Base-by-base conservation (phyloP, 129 eudicot genomes). In the Escallonia herrerae region DNA sequence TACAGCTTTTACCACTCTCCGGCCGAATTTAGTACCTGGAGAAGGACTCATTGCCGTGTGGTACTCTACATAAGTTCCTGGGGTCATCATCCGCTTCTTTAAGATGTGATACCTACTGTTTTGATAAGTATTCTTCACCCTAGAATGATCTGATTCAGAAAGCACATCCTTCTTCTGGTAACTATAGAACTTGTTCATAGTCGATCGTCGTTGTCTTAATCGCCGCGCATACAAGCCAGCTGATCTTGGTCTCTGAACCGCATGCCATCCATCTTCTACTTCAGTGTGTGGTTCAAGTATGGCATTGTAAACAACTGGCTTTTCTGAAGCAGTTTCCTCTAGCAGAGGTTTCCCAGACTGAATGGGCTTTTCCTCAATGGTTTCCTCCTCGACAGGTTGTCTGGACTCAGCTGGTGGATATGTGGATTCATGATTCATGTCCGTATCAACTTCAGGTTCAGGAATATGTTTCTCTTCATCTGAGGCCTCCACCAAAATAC, bases 221-320 rank as follows among this genome's bases (percentile, higher is more conserved):
- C 96, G 86, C 54, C 95, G 76, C 15, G 84, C 90, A 74, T 80
- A 74, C 49, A 63, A 82, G 40, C 99, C 84, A 57, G 87, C 78
- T 63, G 99, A 94, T 75, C 93, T 80, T 57, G 97, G 93, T 58
- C 74, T 79, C 56, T 89, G 99, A 69, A 94, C 97, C 5, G 97
- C 78, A 78, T 89, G 95, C 99, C 99, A 94, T 58, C 97, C 99
- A 56, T 94, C 93, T 72, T 94, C 99, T 72, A 83, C 99, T 80
- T 76, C 95, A 76, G 72, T 75, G 40, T 71, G 79, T 55, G 77
- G 45, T 68, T 87, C 96, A 40, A 62, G 68, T 68, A 77, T 67
- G 58, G 83, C 86, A 83, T 64, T 68, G 74, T 84, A 64, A 69
- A 68, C 61, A 73, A 62, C 58, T 15, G 77, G 70, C 60, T 73